Base-by-base conservation (phyloP, 2,329 filamentous ascomycete genomes). In the Sclerotinia sclerotiorum region DNA sequence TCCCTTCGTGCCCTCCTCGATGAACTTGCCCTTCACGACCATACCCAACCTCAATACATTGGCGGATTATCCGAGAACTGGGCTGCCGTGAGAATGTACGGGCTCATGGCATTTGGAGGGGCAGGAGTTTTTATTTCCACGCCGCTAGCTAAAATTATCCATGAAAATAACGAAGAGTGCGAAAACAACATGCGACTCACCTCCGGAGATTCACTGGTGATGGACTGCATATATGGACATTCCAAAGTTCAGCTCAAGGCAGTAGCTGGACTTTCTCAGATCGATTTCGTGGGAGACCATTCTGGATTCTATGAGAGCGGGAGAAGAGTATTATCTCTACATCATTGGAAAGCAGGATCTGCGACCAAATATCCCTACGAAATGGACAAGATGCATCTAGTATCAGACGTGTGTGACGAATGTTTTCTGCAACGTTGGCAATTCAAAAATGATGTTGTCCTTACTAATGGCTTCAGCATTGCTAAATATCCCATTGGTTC, bases 401-500 rank as follows among this genome's bases (percentile, higher is more conserved):
- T 77, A 19, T 72, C 76, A 29, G 71, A 77, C 56, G 69, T 76
- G 5, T 77, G 74, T 68, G 73, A 75, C 42, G 80, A 81, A 65
- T 83, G 81, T 57, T 77, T 83, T 51, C 73, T 83, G 48, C 81
- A 81, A 54, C 79, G 82, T 60, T 84, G 79, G 79, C 76, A 78
- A 27, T 83, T 84, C 64, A 72, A 74, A 7, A 78, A 82, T 42
- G 78, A 79, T 44, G 78, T 80, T 72, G 74, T 82, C 24, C 75
- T 84, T 46, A 80, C 80, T 4, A 84, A 84, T 68, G 82, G 81
- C 0, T 83, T 79, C 68, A 82, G 81, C 1, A 76, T 83, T 57
- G 76, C 79, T 39, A 76, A 78, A 54, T 82, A 83, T 66, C 72
- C 67, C 27, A 35, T 65, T 2, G 60, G 61, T 19, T 46, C 60